Conservation (phyloP, 2,329 filamentous ascomycete genomes). For the Nemania sp. region DNA sequence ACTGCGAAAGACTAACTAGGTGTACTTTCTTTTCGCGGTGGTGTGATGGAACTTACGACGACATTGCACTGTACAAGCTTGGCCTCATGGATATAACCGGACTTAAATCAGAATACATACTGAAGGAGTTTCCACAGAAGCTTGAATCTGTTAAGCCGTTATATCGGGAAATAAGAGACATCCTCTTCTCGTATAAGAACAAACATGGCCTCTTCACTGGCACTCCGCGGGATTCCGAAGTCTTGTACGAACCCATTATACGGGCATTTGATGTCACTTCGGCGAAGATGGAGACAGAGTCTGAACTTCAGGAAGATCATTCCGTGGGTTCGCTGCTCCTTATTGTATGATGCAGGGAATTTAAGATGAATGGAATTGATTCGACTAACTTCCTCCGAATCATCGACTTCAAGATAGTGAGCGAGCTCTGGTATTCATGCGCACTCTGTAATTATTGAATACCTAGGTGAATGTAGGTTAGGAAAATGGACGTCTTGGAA, state of each 20-base stretch:
- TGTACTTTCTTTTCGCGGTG: constrained; percentile 1
- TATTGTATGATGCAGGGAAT: no score
- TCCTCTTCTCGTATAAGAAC: constrained; percentile 3
- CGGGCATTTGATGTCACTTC: constrained; percentile 3
- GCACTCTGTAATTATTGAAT: no score
- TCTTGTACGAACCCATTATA: constrained; percentile 16
- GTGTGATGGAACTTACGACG: background rate
- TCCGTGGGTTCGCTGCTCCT: no score
- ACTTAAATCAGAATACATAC: background rate
- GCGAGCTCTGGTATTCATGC: no score
- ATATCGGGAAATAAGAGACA: constrained; percentile 3
- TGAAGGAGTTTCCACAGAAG: constrained; percentile 5
- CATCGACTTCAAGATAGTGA: no score
- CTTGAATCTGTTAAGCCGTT: constrained; percentile 9
- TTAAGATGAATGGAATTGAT: no score
- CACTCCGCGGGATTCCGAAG: background rate
- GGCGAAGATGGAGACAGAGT: no score
- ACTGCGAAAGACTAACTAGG: constrained; percentile 1
- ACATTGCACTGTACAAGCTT: constrained; percentile 1
- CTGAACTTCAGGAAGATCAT: no score
- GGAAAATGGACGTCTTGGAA: no score
- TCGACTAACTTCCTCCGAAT: no score
- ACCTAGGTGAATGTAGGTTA: no score
- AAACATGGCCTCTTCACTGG: constrained; percentile 7
- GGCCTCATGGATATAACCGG: constrained; percentile 8